Evolutionary conservation across 202 grass and related monocot species (phyloP).

Genomic region (Schoenoplectus triqueter): DNA sequence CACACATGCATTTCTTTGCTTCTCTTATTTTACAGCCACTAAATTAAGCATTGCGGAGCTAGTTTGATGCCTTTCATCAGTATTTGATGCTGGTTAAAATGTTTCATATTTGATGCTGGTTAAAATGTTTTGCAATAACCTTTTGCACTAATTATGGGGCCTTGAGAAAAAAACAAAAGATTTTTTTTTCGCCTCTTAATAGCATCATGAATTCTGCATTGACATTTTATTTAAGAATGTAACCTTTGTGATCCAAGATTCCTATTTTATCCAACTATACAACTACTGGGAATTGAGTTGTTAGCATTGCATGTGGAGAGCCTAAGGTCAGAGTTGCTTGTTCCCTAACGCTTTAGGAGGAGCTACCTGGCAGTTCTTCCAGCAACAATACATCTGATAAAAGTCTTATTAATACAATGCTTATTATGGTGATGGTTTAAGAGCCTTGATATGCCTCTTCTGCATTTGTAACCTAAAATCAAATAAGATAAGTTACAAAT

Average conservation of each 20-base stretch:
- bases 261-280: constrained; percentile 3
- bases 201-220: not conserved
- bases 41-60: not conserved
- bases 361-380: not conserved
- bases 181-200: not conserved
- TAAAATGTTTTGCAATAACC: not conserved
- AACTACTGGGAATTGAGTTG: not conserved
- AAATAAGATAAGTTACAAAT: not conserved
- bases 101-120: not conserved
- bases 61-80: not conserved
- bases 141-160: not conserved
- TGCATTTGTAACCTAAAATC: not conserved
- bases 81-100: not conserved
- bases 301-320: not conserved
- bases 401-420: not conserved
- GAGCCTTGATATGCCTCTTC: constrained; percentile 11
- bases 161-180: not conserved
- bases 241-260: not conserved
- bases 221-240: not conserved
- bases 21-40: not conserved
- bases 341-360: too few relatives aligned
- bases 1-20: too few relatives aligned
- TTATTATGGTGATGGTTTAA: constrained; percentile 10
- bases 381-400: not conserved
- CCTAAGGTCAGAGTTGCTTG: not conserved